phyloP scores from a whole-genome alignment of 345 rosid genomes.

The Nasturtium officinale region DNA sequence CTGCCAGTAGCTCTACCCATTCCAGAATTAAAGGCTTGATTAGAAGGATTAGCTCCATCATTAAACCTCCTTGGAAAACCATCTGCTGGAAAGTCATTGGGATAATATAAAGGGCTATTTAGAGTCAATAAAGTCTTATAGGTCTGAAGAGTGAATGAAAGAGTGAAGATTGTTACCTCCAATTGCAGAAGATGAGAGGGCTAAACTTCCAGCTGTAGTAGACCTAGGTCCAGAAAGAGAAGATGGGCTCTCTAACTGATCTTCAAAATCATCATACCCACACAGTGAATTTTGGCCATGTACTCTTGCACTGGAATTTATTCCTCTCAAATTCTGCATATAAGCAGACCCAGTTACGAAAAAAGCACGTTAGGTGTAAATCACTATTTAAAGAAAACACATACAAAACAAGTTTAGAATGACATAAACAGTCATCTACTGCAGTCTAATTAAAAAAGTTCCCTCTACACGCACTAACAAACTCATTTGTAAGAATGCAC shows the following conservation, averaged over 20 bases:
- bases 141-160: conserved; percentile 46
- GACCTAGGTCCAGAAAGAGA: conserved; percentile 63
- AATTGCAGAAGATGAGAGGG: conserved; percentile 51
- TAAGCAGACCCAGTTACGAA: conserved; percentile 40
- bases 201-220: conserved; percentile 45
- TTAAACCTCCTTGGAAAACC: conserved; percentile 62
- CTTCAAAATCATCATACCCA: conserved; percentile 58
- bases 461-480: not conserved
- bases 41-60: conserved; percentile 68
- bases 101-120: conserved; percentile 42
- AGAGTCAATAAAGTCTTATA: conserved; percentile 52
- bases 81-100: conserved; percentile 54
- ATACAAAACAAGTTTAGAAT: conserved; percentile 1
- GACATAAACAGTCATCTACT: not conserved
- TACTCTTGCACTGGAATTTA: conserved; percentile 49
- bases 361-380: conserved; percentile 26
- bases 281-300: conserved; percentile 49
- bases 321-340: conserved; percentile 53
- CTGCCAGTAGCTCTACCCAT: conserved; percentile 50
- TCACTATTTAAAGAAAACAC: conserved; percentile 16
- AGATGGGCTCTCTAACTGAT: conserved; percentile 52
- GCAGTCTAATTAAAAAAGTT: conserved; percentile 19
- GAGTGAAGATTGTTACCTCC: conserved; percentile 57
- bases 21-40: conserved; percentile 59
- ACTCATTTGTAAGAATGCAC: conserved; percentile 9